phyloP scores from a whole-genome alignment of 2,329 filamentous ascomycete species.

The Claviceps maximensis region DNA sequence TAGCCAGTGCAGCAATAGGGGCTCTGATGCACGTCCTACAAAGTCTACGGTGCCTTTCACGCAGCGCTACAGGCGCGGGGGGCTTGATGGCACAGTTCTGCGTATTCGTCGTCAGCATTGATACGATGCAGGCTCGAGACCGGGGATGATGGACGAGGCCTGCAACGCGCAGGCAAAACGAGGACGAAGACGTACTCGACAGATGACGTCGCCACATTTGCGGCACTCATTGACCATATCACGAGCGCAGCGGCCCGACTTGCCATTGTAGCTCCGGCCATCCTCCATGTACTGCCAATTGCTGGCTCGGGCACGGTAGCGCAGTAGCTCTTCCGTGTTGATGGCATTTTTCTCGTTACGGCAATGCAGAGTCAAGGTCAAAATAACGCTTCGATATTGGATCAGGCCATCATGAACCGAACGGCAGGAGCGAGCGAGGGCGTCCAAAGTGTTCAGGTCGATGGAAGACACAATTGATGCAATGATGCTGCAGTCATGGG shows the following conservation, averaged over 20 bases:
- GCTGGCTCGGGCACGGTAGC: conserved; percentile 41
- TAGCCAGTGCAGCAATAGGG: conserved; percentile 46
- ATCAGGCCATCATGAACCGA: conserved; percentile 66
- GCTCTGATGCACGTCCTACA: conserved; percentile 63
- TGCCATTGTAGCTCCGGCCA: conserved; percentile 43
- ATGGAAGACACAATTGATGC: conserved; percentile 61
- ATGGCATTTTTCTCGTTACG: conserved; percentile 50
- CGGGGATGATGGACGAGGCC: background rate
- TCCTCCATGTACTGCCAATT: conserved; percentile 50
- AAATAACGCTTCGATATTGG: conserved; percentile 61
- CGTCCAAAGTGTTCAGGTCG: conserved; percentile 78
- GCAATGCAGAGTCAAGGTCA: conserved; percentile 67
- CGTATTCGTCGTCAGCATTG: conserved; percentile 3
- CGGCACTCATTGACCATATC: conserved; percentile 80
- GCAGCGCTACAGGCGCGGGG: conserved; percentile 52
- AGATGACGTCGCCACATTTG: conserved; percentile 63
- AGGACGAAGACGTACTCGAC: conserved; percentile 48
- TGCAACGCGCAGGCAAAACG: background rate
- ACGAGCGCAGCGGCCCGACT: conserved; percentile 66
- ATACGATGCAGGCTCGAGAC: background rate
- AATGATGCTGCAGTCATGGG: conserved; percentile 51
- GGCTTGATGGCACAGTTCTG: conserved; percentile 88
- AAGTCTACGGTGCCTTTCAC: conserved; percentile 66
- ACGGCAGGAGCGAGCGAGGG: conserved; percentile 69
- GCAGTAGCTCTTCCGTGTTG: conserved; percentile 41